Conservation (phyloP, 371 early-diverging fungal genomes). For the Apophysomyces sp. region DNA sequence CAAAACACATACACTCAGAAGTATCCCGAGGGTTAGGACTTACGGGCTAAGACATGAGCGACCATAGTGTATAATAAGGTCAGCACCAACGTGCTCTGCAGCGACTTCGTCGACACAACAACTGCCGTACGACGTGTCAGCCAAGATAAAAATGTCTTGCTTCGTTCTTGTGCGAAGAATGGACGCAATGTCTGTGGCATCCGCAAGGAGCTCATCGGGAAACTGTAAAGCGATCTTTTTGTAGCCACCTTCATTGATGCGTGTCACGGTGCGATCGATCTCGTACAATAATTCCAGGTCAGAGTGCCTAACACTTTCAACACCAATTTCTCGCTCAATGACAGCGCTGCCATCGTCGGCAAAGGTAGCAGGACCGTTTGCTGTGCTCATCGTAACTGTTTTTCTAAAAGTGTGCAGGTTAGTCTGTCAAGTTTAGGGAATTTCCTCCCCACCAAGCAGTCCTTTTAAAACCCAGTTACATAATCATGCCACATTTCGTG, state of each 20-base stretch:
- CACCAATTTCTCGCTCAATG: conserved; percentile 56
- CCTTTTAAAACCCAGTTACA: too few relatives aligned
- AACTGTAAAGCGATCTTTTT: conserved; percentile 85
- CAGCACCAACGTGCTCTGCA: conserved; percentile 83
- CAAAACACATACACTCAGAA: not conserved
- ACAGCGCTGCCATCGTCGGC: conserved; percentile 66
- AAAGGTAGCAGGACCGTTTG: conserved; percentile 61
- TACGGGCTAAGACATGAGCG: conserved; percentile 87
- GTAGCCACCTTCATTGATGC: conserved; percentile 52
- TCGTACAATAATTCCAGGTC: conserved; percentile 59
- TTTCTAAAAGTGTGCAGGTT: not conserved
- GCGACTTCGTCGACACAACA: conserved; percentile 98
- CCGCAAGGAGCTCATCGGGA: conserved; percentile 83
- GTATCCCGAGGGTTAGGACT: conserved; percentile 12
- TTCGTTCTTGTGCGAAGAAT: conserved; percentile 47
- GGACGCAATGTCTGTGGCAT: conserved; percentile 65
- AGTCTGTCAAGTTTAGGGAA: too few relatives aligned
- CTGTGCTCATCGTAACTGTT: conserved; percentile 16
- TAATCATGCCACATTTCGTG: too few relatives aligned
- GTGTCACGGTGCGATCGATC: conserved; percentile 61
- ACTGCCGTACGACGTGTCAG: conserved; percentile 95
- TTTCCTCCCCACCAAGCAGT: too few relatives aligned
- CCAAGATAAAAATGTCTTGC: conserved; percentile 72
- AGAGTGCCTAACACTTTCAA: conserved; percentile 39
- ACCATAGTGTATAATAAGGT: conserved; percentile 91